Base-by-base conservation (phyloP, 2,329 filamentous ascomycete species). In the Lecanosticta acicola region DNA sequence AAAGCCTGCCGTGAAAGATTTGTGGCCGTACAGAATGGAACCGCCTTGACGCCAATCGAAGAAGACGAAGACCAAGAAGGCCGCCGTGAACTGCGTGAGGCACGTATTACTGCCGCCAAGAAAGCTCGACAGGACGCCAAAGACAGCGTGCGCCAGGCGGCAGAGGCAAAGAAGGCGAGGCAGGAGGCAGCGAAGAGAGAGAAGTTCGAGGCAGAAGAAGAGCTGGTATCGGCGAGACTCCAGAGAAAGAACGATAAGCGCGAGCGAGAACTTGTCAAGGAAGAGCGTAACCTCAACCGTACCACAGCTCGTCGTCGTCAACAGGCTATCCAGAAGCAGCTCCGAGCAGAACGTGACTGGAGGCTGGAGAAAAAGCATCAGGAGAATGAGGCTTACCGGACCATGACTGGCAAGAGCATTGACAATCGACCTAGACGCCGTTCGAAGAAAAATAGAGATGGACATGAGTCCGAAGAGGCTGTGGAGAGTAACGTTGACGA, bases 1-100 rank as follows among this genome's bases (percentile, higher is more conserved):
- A 68, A 67, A 8, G 72, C 74, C 17, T 75, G 72, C 58, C 59
- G 65, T 16, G 60, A 70, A 44, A 70, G 73, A 20, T 72, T 66
- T 49, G 58, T 65, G 24, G 63, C 60, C 11, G 56, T 74, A 13
- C 53, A 65, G 16, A 54, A 66, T 24, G 73, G 71, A n/a, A 71
- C 61, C 5, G 73, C 72, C 2, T 63, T 63, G 21, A 66, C 68
- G 14, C 71, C 73, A 1, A 68, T 68, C 16, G 71, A 73, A 32
- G 49, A 66, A 8, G 67, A 71, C 44, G 61, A 67, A 13, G 60
- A 73, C 37, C 68, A 69, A 13, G 60, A 60, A 1, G 59, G 62
- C 4, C 68, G 70, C 32, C 59, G 58, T 14, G 46, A 46, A n/a
- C 63, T 69, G 38, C 57, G 59, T 18, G 57, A 61, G 14, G 38